These are phyloP conservation scores for Sporisorium scitamineum DNA, from an alignment of 1,284 basidiomycete species.

Conservation along the genomic window DNA sequence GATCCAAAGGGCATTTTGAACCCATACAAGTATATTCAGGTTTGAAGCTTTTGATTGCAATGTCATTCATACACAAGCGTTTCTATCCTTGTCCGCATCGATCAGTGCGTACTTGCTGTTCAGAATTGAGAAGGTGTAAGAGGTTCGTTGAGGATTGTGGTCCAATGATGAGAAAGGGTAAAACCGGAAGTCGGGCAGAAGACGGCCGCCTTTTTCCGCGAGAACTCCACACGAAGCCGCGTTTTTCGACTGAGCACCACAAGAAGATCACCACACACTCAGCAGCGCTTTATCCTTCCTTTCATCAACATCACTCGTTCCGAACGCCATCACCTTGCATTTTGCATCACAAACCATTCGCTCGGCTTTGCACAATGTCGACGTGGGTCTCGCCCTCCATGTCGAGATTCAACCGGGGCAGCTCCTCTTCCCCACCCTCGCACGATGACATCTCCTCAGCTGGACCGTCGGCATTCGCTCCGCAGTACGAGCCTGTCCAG, in stretches of 20 bases:
- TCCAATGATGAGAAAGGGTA: not conserved
- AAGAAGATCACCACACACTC: not conserved
- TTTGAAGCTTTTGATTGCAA: slow-evolving; percentile 10
- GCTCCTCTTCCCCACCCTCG: not conserved
- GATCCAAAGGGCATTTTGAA: slow-evolving; percentile 93
- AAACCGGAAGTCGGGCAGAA: not conserved
- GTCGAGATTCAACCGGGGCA: slow-evolving; percentile 28
- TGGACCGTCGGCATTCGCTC: slow-evolving; percentile 6
- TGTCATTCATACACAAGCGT: not conserved
- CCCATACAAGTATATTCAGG: slow-evolving; percentile 76
- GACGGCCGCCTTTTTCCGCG: not conserved
- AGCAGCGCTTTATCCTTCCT: not conserved
- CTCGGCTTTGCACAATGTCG: slow-evolving; percentile 16
- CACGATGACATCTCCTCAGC: not conserved
- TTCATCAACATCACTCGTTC: not conserved
- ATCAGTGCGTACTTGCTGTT: not conserved
- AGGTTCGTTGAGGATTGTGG: too few species aligned
- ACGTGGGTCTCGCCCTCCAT: slow-evolving; percentile 43
- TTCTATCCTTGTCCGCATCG: too few species aligned
- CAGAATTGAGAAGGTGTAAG: not conserved
- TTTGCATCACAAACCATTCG: not conserved
- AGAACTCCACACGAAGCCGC: not conserved
- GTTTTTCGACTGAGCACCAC: not conserved
- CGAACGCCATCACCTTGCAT: not conserved
- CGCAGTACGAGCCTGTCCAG: slow-evolving; percentile 32